Evolutionary conservation across 2,329 filamentous ascomycete genomes (phyloP).

Genomic region (Claviceps sp.): DNA sequence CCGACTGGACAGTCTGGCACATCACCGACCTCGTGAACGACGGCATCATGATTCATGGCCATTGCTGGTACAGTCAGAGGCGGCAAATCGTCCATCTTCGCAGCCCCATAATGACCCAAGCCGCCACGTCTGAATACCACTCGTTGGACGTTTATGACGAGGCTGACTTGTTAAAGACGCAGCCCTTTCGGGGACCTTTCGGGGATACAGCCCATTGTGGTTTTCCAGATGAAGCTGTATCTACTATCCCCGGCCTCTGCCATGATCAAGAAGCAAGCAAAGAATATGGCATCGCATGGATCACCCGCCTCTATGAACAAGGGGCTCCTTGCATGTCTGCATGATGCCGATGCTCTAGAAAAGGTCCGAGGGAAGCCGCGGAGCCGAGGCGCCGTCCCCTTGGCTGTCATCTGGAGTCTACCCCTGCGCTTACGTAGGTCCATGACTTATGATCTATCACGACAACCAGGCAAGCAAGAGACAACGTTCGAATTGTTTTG

Average conservation of each 20-base stretch:
- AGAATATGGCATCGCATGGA: neutral
- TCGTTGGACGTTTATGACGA: no score
- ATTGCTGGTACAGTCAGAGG: neutral
- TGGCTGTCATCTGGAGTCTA: constrained; percentile 2
- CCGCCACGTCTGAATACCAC: no score
- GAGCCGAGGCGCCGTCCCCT: neutral
- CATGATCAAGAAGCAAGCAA: neutral
- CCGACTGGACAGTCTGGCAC: neutral
- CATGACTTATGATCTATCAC: neutral
- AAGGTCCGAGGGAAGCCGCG: neutral
- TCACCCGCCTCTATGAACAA: neutral
- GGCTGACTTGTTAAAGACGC: no score
- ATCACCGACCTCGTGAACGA: neutral
- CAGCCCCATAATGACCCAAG: no score
- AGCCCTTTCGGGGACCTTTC: no score
- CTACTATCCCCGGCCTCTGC: neutral
- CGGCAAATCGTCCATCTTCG: neutral
- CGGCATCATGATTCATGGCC: neutral
- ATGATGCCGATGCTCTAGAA: neutral
- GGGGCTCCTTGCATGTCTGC: constrained; percentile 1
- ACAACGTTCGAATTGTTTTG: neutral
- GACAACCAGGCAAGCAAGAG: neutral
- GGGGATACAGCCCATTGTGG: no score
- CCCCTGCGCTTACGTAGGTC: neutral
- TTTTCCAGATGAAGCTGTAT: no score